A percentile compares a stretch with the other conserved stretches of the same genome.
Evolutionary conservation across 306 rosid species (phyloP).

Genomic region (Trifolium subterraneum): DNA sequence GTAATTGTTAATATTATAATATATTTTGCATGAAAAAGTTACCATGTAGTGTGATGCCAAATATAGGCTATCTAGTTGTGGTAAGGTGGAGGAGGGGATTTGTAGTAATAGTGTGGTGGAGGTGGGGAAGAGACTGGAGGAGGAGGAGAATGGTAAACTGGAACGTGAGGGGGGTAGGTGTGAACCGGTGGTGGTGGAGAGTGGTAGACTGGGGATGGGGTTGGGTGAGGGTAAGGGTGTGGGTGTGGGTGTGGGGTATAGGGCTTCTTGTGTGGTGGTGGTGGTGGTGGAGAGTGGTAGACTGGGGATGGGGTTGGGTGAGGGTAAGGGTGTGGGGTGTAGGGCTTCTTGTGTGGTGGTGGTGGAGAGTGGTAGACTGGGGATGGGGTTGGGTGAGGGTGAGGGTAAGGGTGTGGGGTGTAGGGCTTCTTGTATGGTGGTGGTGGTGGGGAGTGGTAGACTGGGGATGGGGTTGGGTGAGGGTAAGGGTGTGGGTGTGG

Average conservation of each 20-base stretch:
- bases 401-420: neutral
- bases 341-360: neutral
- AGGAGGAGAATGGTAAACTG: conserved; percentile 45
- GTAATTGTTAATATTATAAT: neutral
- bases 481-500: conserved; percentile 3
- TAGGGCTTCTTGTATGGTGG: neutral
- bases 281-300: conserved; percentile 22
- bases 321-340: conserved; percentile 3
- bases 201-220: conserved; percentile 24
- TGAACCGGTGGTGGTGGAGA: conserved; percentile 35
- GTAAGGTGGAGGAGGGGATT: conserved; percentile 75
- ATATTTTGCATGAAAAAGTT: conserved; percentile 15
- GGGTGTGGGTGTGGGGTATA: conserved; percentile 7
- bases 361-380: conserved; percentile 6
- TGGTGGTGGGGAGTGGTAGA: conserved; percentile 28
- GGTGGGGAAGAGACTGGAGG: conserved; percentile 54
- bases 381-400: conserved; percentile 11
- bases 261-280: conserved; percentile 8
- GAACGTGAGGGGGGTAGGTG: conserved; percentile 26
- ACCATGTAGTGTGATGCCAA: conserved; percentile 36
- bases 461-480: too few relatives aligned
- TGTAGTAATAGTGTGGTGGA: conserved; percentile 59
- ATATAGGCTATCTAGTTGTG: conserved; percentile 52
- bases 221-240: conserved; percentile 19
- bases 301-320: neutral